Base-by-base conservation (phyloP, 2,329 filamentous ascomycete genomes). In the Pseudogymnoascus sp. region DNA sequence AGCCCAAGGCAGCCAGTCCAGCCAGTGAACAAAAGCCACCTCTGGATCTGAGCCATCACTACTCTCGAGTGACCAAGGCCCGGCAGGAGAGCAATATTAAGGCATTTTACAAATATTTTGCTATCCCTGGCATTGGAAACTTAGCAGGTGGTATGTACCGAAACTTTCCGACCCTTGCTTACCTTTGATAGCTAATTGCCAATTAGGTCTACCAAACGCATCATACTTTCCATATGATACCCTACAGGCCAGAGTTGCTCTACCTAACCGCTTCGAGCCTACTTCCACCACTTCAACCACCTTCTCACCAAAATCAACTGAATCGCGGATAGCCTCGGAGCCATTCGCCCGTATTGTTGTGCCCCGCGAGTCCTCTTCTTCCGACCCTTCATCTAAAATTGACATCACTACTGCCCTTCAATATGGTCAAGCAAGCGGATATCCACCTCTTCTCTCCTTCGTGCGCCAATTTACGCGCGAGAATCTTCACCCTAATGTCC, bases 221-320 rank as follows among this genome's bases (percentile, higher is more conserved):
- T 83, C 83, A 63, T 91, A 91, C 77, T 97, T 97, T 71, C 93
- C 93, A 7, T 96, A 89, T 75, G 92, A 97, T 70, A 95, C 91
- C 0, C 85, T 97, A 66, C 91, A 96, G 75, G 90, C 92, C 41
- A 86, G 88, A 67, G 85, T 88, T 65, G 90, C 91, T 33, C 83
- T 84, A 65, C 87, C 91, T 6, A 80, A 88, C 66, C 84, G 92
- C 74, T 95, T 89, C 81, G 88, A 55, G 28, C n/a, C 49, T 55
- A 7, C 25, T 55, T 21, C 49, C 9, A 14, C n/a, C 25, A 21
- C n/a, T 21, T 33, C 25, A 18, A 14, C 49, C 49, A 33, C 28
- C 23, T n/a, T 16, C 9, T 80, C 1, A 67, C 75, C 14, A 70
- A 73, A 16, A 69, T 67, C 64, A 6, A 63, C 65, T 11, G 61